A percentile compares a stretch with the other conserved stretches of the same genome.
Evolutionary conservation across 768 basidiomycete genomes (phyloP).

Genomic region (Termitomyces sp.): DNA sequence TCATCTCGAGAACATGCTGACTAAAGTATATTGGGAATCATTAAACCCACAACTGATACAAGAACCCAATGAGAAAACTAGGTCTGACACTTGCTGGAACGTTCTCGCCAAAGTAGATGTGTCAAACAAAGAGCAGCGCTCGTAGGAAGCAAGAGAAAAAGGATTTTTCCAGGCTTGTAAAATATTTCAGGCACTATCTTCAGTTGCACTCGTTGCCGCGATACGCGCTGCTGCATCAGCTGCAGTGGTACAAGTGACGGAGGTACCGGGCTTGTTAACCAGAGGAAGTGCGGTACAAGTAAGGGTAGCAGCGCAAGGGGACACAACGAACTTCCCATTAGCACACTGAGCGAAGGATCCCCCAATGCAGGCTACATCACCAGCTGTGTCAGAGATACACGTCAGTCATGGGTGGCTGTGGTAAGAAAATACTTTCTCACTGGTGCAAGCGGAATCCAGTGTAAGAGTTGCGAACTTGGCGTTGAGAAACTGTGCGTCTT

Average conservation of each 20-base stretch:
- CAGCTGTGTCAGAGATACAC: constrained; percentile 23
- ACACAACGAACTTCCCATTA: constrained; percentile 39
- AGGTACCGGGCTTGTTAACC: constrained; percentile 50
- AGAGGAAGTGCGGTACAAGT: constrained; percentile 51
- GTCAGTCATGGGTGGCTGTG: constrained; percentile 8
- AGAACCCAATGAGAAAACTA: too few relatives aligned
- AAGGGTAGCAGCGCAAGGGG: constrained; percentile 31
- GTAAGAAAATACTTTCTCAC: constrained; percentile 9
- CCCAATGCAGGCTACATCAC: constrained; percentile 44
- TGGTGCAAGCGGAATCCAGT: constrained; percentile 41
- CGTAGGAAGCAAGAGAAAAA: constrained; percentile 7
- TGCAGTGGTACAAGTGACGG: constrained; percentile 45
- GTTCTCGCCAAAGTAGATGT: neutral
- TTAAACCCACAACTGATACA: too few relatives aligned
- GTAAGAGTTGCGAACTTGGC: constrained; percentile 48
- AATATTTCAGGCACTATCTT: constrained; percentile 30
- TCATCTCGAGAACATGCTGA: neutral
- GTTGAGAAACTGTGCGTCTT: constrained; percentile 49
- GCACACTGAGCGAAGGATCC: constrained; percentile 51
- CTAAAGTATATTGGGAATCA: neutral
- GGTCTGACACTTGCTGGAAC: constrained; percentile 11
- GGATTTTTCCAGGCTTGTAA: neutral
- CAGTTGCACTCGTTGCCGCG: constrained; percentile 36
- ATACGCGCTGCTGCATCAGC: constrained; percentile 44
- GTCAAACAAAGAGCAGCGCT: neutral